phyloP scores from a whole-genome alignment of 2,329 filamentous ascomycete genomes.

The Metarhizium rileyi region DNA sequence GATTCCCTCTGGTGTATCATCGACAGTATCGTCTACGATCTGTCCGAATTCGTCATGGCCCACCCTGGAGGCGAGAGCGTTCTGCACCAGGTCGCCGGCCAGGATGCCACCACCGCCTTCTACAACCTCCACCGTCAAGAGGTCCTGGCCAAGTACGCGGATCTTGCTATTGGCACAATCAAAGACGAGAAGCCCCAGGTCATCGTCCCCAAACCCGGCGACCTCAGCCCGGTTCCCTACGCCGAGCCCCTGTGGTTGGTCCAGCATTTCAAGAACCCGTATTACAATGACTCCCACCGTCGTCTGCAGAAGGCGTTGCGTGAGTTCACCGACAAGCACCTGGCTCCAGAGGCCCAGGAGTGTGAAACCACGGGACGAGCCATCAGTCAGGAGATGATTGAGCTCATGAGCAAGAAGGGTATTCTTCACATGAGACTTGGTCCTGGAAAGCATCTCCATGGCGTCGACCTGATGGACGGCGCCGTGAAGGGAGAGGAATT shows the following conservation, averaged over 20 bases:
- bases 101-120: slow-evolving; percentile 73
- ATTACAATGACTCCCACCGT: slow-evolving; percentile 68
- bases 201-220: slow-evolving; percentile 58
- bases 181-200: slow-evolving; percentile 67
- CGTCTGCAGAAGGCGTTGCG: slow-evolving; percentile 59
- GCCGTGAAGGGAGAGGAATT: slow-evolving; percentile 70
- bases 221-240: slow-evolving; percentile 70
- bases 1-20: slow-evolving; percentile 77
- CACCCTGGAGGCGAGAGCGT: slow-evolving; percentile 78
- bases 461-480: slow-evolving; percentile 56
- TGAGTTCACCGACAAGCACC: slow-evolving; percentile 60
- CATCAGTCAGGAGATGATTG: slow-evolving; percentile 63
- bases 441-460: slow-evolving; percentile 72
- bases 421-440: slow-evolving; percentile 76
- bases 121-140: slow-evolving; percentile 91
- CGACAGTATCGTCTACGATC: slow-evolving; percentile 80
- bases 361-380: slow-evolving; percentile 65
- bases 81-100: slow-evolving; percentile 68
- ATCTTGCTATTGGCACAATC: slow-evolving; percentile 66
- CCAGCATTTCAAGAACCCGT: slow-evolving; percentile 66
- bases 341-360: slow-evolving; percentile 65
- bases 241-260: slow-evolving; percentile 77
- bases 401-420: slow-evolving; percentile 65
- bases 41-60: slow-evolving; percentile 74
- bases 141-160: slow-evolving; percentile 70